Conservation (phyloP, 1,139 yeast genomes). For the Wickerhamomyces sp. region DNA sequence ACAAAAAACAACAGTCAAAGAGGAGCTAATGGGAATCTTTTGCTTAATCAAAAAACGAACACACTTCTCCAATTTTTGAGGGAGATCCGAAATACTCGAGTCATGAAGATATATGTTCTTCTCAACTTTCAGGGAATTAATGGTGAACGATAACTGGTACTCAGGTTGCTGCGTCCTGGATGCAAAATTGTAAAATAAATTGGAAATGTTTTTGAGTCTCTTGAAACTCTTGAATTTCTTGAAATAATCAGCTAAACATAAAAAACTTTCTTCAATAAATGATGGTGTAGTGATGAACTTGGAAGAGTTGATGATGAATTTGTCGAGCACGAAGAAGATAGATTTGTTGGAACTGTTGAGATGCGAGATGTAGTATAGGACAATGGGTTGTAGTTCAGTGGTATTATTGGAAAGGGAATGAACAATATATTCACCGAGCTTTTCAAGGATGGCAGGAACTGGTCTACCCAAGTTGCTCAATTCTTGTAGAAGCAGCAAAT, state of each 20-base stretch:
- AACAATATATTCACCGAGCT: slow-evolving; percentile 11
- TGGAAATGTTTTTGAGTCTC: slow-evolving; percentile 27
- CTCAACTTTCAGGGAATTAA: slow-evolving; percentile 9
- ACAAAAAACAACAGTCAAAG: slow-evolving; percentile 7
- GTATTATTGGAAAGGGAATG: not conserved
- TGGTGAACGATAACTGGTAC: slow-evolving; percentile 4
- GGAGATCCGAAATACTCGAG: slow-evolving; percentile 4
- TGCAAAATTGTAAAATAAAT: slow-evolving; percentile 26
- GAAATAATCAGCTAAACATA: slow-evolving; percentile 6
- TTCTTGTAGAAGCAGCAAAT: slow-evolving; percentile 13
- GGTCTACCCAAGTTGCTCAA: slow-evolving; percentile 11
- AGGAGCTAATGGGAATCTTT: slow-evolving; percentile 19
- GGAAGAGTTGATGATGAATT: slow-evolving; percentile 7
- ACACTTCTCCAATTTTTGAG: slow-evolving; percentile 17
- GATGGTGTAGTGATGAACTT: slow-evolving; percentile 3
- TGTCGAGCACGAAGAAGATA: slow-evolving; percentile 10
- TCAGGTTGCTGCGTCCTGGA: slow-evolving; percentile 11
- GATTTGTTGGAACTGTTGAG: slow-evolving; percentile 1
- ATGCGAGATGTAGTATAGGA: slow-evolving; percentile 6
- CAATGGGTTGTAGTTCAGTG: slow-evolving; percentile 2
- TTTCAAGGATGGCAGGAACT: slow-evolving; percentile 8
- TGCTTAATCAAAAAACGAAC: slow-evolving; percentile 20
- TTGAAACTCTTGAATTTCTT: slow-evolving; percentile 18
- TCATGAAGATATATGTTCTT: slow-evolving; percentile 4
- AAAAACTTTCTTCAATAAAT: slow-evolving; percentile 7